Percentiles rank a stretch among this genome's conserved stretches.
Conservation (phyloP, 257 asterid species). For the Lycium ferocissimum region DNA sequence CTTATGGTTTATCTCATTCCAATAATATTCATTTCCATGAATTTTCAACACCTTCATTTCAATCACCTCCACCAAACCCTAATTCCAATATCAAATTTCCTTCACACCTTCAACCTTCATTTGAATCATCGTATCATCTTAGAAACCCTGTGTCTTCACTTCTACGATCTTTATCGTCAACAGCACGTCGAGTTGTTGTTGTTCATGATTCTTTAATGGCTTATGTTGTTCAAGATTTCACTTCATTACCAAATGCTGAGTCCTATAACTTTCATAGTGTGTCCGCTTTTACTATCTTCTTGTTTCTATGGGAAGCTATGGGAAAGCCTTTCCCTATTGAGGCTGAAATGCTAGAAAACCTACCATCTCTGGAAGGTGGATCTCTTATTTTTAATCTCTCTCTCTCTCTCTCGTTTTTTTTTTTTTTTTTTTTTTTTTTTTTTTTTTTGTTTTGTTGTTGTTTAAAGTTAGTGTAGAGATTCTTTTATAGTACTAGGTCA, state of each 20-base stretch:
- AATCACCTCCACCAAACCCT: constrained; percentile 46
- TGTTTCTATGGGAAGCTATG: constrained; percentile 57
- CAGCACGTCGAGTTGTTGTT: constrained; percentile 45
- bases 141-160: constrained; percentile 50
- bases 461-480: too few species aligned
- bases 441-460: too few species aligned
- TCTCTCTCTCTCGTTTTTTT: too few species aligned
- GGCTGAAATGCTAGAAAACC: constrained; percentile 31
- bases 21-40: constrained; percentile 55
- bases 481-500: too few species aligned
- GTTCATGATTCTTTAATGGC: constrained; percentile 67
- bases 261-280: constrained; percentile 62
- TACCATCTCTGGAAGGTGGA: constrained; percentile 51
- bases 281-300: constrained; percentile 56
- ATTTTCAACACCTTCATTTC: constrained; percentile 35
- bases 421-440: too few species aligned
- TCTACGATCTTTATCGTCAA: constrained; percentile 34
- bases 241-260: constrained; percentile 47
- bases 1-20: constrained; percentile 55
- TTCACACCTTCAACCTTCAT: constrained; percentile 53
- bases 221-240: constrained; percentile 58
- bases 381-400: neutral
- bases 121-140: constrained; percentile 47
- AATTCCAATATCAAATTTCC: constrained; percentile 42
- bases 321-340: constrained; percentile 57